Evolutionary conservation across 2,329 filamentous ascomycete genomes (phyloP).

Genomic region (Sporothrix variecibatus): DNA sequence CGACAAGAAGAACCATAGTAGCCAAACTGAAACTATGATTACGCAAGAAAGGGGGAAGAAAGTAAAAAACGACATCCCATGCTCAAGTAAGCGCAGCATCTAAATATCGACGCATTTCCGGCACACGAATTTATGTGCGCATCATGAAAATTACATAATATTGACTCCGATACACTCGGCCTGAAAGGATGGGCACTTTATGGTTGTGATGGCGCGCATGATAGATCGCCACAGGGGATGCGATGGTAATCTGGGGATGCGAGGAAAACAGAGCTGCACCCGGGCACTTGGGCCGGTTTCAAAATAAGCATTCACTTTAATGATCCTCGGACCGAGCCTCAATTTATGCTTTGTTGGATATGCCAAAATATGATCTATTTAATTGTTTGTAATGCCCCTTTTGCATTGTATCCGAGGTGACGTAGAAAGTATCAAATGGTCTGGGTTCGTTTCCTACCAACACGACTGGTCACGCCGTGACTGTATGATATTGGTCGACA

Average conservation of each 20-base stretch:
- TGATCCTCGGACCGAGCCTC: not conserved
- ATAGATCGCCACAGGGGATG: not conserved
- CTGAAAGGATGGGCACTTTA: too few relatives aligned
- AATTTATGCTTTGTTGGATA: not conserved
- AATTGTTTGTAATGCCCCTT: not conserved
- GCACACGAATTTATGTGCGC: not conserved
- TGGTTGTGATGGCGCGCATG: not conserved
- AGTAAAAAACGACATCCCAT: not conserved
- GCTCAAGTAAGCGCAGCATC: not conserved
- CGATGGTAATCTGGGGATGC: not conserved
- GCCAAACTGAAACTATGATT: too few relatives aligned
- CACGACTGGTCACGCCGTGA: not conserved
- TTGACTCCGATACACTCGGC: too few relatives aligned
- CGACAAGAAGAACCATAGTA: too few relatives aligned
- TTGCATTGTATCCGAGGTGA: not conserved
- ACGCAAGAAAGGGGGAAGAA: too few relatives aligned
- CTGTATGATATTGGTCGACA: not conserved
- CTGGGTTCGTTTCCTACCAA: not conserved
- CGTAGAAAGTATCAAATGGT: not conserved
- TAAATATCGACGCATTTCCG: not conserved
- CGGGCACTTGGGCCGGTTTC: not conserved
- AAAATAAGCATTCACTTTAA: not conserved
- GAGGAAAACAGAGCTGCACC: not conserved
- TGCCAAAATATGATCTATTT: not conserved
- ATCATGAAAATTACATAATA: not conserved